phyloP scores from a whole-genome alignment of 345 rosid genomes.

The Excoecaria cochinchinensis region DNA sequence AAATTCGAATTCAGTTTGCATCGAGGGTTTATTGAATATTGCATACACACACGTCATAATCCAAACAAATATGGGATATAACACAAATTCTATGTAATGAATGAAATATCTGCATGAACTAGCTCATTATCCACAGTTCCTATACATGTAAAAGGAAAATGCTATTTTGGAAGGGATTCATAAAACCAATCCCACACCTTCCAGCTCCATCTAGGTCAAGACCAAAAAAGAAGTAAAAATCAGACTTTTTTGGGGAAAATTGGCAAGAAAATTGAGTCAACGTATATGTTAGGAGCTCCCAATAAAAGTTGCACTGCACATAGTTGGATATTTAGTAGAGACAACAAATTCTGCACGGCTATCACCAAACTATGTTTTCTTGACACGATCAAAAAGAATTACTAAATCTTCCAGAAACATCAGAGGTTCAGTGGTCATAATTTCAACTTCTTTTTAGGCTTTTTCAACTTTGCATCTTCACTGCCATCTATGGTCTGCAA shows the following conservation, averaged over 20 bases:
- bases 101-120: background rate
- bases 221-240: background rate
- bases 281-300: too few relatives aligned
- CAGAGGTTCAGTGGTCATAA: background rate
- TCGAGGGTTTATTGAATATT: too few relatives aligned
- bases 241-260: too few relatives aligned
- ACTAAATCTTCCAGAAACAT: background rate
- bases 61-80: background rate
- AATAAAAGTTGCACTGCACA: too few relatives aligned
- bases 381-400: background rate
- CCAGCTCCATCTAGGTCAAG: background rate
- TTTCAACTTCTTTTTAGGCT: conserved; percentile 17
- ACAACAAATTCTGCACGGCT: background rate
- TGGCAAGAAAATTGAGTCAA: background rate
- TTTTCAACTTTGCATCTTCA: conserved; percentile 9
- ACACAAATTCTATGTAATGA: background rate
- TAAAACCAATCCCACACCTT: background rate
- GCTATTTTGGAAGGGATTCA: background rate
- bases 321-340: too few relatives aligned
- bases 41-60: too few relatives aligned
- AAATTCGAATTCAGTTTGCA: too few relatives aligned
- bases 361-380: background rate
- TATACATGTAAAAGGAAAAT: background rate
- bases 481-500: conserved; percentile 14
- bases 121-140: background rate